Percentiles rank a stretch among this genome's conserved stretches.
Evolutionary conservation across 257 asterid genomes (phyloP).

Genomic region (Lycium barbarum): DNA sequence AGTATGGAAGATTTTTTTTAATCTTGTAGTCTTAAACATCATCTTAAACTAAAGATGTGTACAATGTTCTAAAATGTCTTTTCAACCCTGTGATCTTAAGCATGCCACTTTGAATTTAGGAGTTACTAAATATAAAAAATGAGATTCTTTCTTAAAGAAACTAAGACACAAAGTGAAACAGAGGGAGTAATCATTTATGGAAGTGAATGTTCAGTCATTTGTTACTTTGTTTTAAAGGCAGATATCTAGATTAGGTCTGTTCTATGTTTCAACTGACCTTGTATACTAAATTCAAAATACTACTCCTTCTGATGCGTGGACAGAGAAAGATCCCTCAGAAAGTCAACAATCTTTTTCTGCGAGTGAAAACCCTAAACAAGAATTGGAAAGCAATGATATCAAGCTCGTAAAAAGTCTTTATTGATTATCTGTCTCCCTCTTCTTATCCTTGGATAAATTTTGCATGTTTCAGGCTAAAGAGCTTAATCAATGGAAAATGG

Average conservation of each 20-base stretch:
- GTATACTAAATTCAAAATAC: neutral
- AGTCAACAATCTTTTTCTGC: neutral
- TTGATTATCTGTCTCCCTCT: neutral
- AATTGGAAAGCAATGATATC: neutral
- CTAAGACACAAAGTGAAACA: neutral
- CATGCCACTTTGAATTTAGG: neutral
- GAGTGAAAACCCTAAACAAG: neutral
- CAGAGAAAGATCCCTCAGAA: neutral
- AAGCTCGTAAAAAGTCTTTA: neutral
- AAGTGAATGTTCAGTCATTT: neutral
- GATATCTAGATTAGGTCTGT: neutral
- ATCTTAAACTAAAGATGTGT: neutral
- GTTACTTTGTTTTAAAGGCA: neutral
- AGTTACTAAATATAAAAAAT: neutral
- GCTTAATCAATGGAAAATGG: conserved; percentile 36
- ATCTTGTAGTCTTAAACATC: neutral
- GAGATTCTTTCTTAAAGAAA: neutral
- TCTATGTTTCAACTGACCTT: neutral
- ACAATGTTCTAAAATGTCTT: neutral
- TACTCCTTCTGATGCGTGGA: neutral
- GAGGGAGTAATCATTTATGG: neutral
- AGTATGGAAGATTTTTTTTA: neutral
- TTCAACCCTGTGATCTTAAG: neutral
- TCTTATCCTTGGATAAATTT: neutral
- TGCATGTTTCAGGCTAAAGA: conserved; percentile 33